These are phyloP conservation scores for Verruconis gallopava DNA, from an alignment of 2,329 filamentous ascomycete genomes.

Conservation along the genomic window DNA sequence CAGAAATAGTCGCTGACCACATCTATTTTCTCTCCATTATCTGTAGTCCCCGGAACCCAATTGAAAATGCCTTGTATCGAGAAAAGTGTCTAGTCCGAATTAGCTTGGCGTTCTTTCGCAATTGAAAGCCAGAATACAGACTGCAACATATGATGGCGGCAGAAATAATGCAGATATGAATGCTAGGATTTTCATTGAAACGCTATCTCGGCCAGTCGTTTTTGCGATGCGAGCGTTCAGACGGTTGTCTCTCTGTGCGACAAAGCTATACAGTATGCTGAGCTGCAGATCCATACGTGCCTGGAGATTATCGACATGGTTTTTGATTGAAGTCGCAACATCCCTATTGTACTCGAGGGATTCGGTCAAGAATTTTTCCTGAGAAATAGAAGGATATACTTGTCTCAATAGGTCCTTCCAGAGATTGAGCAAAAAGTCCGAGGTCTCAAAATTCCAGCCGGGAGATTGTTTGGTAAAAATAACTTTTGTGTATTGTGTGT, in stretches of 20 bases:
- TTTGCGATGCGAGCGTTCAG: background rate
- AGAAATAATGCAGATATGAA: constrained; percentile 2
- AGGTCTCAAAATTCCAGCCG: background rate
- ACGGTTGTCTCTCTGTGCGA: background rate
- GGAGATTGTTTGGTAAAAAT: background rate
- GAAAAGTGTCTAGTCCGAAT: background rate
- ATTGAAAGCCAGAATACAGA: background rate
- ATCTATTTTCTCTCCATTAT: background rate
- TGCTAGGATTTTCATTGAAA: background rate
- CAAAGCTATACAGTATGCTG: background rate
- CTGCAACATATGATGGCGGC: background rate
- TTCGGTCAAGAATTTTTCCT: background rate
- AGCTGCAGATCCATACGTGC: constrained; percentile 3
- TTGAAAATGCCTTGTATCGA: background rate
- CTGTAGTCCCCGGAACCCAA: background rate
- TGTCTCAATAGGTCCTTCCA: background rate
- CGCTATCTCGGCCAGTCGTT: background rate
- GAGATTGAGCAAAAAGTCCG: background rate
- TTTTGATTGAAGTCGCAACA: background rate
- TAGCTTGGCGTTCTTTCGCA: background rate
- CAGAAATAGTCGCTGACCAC: background rate
- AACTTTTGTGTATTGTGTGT: background rate
- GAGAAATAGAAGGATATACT: background rate
- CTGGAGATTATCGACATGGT: background rate
- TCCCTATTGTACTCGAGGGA: background rate